phyloP scores from a whole-genome alignment of 129 eudicot genomes.

The Smallanthus sonchifolius region DNA sequence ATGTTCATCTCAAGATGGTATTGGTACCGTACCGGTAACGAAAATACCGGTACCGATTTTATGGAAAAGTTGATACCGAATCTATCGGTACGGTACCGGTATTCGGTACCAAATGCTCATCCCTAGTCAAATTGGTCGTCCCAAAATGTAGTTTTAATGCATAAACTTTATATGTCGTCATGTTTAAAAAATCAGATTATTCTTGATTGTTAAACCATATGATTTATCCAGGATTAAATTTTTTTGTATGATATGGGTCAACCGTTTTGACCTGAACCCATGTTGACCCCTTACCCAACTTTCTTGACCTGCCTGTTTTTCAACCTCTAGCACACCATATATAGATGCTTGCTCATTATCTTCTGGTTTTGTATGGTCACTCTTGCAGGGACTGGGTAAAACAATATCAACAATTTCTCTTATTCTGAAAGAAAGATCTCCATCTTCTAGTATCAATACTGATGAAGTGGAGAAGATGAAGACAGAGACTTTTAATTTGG shows the following conservation, averaged over 20 bases:
- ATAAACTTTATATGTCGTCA: background rate
- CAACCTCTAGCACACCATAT: background rate
- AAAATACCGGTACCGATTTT: too few relatives aligned
- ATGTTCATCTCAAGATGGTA: too few relatives aligned
- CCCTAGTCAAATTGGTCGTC: background rate
- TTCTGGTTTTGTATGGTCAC: conserved; percentile 5
- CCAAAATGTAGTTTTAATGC: background rate
- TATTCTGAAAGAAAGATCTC: conserved; percentile 82
- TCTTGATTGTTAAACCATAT: background rate
- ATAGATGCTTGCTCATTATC: background rate
- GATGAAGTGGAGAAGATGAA: conserved; percentile 30
- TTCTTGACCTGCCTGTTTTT: background rate
- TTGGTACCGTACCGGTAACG: too few relatives aligned
- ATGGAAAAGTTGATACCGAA: too few relatives aligned
- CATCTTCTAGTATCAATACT: conserved; percentile 34
- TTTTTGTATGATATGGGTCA: background rate
- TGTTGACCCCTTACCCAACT: background rate
- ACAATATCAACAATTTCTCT: conserved; percentile 95
- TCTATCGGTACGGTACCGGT: too few relatives aligned
- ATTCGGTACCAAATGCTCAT: too few relatives aligned
- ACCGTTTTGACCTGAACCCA: background rate
- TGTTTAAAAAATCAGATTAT: background rate
- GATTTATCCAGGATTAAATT: background rate
- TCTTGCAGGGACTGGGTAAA: conserved; percentile 86
- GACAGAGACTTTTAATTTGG: conserved; percentile 63